These are phyloP conservation scores for Beauveria rudraprayagi DNA, from an alignment of 2,329 filamentous ascomycete species.

Conservation along the genomic window DNA sequence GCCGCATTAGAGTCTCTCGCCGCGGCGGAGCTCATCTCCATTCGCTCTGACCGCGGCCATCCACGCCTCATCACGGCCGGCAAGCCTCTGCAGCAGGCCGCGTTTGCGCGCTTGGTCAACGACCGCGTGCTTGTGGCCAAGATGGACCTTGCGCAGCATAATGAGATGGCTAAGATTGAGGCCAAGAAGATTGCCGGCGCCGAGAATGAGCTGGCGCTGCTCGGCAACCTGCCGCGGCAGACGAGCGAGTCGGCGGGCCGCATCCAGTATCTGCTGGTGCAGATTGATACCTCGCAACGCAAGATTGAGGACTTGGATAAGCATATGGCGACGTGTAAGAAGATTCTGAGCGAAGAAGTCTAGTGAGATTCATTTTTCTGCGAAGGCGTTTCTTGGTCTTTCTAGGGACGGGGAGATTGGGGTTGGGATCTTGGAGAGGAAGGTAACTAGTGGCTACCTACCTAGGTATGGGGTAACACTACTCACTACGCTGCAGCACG, in stretches of 20 bases:
- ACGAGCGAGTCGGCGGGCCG: slow-evolving; percentile 60
- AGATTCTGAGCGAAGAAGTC: slow-evolving; percentile 45
- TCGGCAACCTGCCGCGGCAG: slow-evolving; percentile 64
- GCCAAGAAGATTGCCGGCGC: slow-evolving; percentile 67
- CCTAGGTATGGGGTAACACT: background rate
- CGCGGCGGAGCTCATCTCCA: slow-evolving; percentile 75
- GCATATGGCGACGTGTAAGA: slow-evolving; percentile 65
- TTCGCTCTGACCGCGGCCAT: slow-evolving; percentile 65
- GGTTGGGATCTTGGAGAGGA: background rate
- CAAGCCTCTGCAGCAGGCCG: slow-evolving; percentile 78
- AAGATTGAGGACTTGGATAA: slow-evolving; percentile 68
- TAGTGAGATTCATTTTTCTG: slow-evolving; percentile 3
- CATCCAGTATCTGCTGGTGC: slow-evolving; percentile 63
- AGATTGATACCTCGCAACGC: slow-evolving; percentile 64
- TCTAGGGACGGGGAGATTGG: background rate
- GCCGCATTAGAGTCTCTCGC: slow-evolving; percentile 70
- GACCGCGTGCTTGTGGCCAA: slow-evolving; percentile 67
- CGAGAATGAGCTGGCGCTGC: slow-evolving; percentile 64
- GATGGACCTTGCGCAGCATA: slow-evolving; percentile 63
- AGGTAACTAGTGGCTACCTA: background rate
- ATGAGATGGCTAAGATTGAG: slow-evolving; percentile 63
- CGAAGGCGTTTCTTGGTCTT: background rate
- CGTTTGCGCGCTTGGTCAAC: slow-evolving; percentile 63
- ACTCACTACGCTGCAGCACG: background rate
- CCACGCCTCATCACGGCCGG: slow-evolving; percentile 72